These are phyloP conservation scores for Geranium brycei DNA, from an alignment of 345 rosid species.

Conservation along the genomic window DNA sequence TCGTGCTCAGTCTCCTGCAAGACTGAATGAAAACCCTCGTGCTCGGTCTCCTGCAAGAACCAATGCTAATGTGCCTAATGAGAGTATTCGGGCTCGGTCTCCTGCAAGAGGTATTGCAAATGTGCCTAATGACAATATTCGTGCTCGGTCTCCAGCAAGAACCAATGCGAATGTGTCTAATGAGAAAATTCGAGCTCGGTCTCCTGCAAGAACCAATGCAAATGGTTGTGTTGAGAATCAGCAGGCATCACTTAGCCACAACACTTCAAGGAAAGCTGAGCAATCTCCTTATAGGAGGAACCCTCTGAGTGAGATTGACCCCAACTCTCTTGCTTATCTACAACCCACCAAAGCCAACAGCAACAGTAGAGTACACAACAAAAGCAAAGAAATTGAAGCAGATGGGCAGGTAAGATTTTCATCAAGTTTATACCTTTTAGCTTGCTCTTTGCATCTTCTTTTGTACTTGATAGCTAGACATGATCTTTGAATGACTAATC, in stretches of 20 bases:
- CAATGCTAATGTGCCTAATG: not conserved
- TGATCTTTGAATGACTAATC: not conserved
- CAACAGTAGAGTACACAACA: slow-evolving; percentile 14
- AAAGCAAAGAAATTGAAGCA: slow-evolving; percentile 15
- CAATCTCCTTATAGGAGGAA: slow-evolving; percentile 67
- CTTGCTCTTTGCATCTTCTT: too few relatives aligned
- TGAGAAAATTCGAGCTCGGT: not conserved
- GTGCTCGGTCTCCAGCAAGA: not conserved
- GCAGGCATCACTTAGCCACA: too few relatives aligned
- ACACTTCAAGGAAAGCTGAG: slow-evolving; percentile 63
- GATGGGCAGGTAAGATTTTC: slow-evolving; percentile 9
- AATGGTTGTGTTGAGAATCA: too few relatives aligned
- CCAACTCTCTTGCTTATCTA: slow-evolving; percentile 31
- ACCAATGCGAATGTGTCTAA: too few relatives aligned
- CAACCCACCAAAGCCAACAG: not conserved
- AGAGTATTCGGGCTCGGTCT: not conserved
- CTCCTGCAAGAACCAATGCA: too few relatives aligned
- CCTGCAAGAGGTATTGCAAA: not conserved
- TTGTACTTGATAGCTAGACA: too few relatives aligned
- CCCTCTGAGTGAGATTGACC: slow-evolving; percentile 56
- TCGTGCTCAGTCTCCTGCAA: too few relatives aligned
- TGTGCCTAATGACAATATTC: not conserved
- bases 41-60: slow-evolving; percentile 59
- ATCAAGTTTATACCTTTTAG: slow-evolving; percentile 13
- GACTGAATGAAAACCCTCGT: slow-evolving; percentile 27